Evolutionary conservation across 176 grass and related monocot genomes (phyloP), one percentile per base, ranked within the genome.

Genomic region (Oryza glaberrima): DNA sequence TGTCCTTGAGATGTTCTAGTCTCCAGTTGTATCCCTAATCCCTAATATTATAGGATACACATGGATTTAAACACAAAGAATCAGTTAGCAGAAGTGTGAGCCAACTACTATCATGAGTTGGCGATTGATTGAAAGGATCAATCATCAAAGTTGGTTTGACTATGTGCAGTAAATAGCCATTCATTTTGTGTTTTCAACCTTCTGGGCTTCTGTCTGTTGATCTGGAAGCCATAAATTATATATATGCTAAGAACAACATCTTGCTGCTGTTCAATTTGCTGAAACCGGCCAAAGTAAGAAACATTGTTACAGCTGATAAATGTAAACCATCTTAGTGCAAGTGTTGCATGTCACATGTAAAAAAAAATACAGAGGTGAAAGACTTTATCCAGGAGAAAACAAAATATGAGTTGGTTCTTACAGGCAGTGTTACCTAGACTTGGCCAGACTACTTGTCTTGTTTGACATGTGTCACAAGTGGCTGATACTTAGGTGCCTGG

Each of bases 371-470:
- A 19, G 54, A 70, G 8, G 22, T 34, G 40, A 83, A 22, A 88
- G 78, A 12, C 16, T 73, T 83, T 58, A 46, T 73, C 44, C 13
- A 88, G 25, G 7, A 61, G 49, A 35, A 61, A 84, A 75, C 14
- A 73, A 43, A 43, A 68, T 34, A 28, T 44, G 34, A 41, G 43
- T 72, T 73, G 56, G 35, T 67, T 79, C 28, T 6, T 79, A 26
- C 78, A 34, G 77, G 64, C 82, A 85, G 70, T 88, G 40, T 41
- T 84, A 79, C 69, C 69, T 83, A 73, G 81, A 78, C 32, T 19
- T 73, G 68, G 16, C 66, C 83, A 76, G 43, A 32, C 9, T 69
- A 25, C 20, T 45, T 72, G 16, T 38, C 30, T 67, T 83, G 64
- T 69, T 28, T 73, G 56, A 73, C 11, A 75, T n/a, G 49, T 22